A percentile compares a stretch with the other conserved stretches of the same genome.
Evolutionary conservation across 805 yeast species (phyloP).

Genomic region (Candida morakotiae): DNA sequence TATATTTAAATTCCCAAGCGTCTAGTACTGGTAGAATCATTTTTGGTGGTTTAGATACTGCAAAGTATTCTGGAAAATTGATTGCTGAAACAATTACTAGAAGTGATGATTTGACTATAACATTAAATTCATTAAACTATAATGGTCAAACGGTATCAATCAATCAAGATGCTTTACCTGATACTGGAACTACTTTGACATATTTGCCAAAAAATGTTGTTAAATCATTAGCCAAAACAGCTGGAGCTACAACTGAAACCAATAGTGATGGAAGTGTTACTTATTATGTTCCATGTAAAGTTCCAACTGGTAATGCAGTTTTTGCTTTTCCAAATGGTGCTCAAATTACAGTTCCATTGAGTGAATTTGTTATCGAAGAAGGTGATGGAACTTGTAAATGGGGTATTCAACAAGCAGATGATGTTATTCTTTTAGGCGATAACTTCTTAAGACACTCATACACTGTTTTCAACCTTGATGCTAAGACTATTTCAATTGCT

Average conservation of each 20-base stretch:
- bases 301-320: neutral
- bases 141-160: conserved; percentile 13
- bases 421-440: conserved; percentile 47
- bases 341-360: conserved; percentile 45
- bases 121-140: conserved; percentile 35
- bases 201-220: conserved; percentile 39
- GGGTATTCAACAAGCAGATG: conserved; percentile 15
- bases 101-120: conserved; percentile 32
- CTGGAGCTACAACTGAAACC: neutral
- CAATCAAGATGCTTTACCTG: conserved; percentile 24
- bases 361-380: conserved; percentile 13
- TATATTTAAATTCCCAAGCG: conserved; percentile 25
- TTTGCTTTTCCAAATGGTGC: conserved; percentile 6
- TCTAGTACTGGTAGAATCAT: conserved; percentile 21
- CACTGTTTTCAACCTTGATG: conserved; percentile 60
- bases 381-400: conserved; percentile 20
- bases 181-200: conserved; percentile 32
- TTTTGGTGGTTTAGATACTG: conserved; percentile 32
- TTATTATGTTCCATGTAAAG: conserved; percentile 6
- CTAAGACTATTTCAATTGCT: conserved; percentile 51
- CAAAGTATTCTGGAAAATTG: conserved; percentile 22
- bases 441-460: conserved; percentile 60
- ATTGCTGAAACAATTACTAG: conserved; percentile 3
- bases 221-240: neutral
- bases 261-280: neutral